Evolutionary conservation across 2,329 filamentous ascomycete genomes (phyloP), one percentile per base, ranked within the genome.

Genomic region (Colletotrichum lentis): DNA sequence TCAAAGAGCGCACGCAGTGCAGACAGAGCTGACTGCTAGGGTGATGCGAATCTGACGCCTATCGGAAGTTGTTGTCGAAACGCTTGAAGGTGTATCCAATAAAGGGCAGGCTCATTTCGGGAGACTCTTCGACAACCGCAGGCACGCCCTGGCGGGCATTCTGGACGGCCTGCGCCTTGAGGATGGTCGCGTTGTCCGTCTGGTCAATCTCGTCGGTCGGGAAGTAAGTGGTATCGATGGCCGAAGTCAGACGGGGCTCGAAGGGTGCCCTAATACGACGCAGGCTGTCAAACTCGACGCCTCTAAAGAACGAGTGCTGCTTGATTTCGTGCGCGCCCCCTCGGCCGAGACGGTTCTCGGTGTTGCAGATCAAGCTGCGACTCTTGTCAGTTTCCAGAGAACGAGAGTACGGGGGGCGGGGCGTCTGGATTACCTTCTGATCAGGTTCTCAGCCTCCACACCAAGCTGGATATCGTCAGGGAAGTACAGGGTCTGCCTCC

Each of bases 1-100:
- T 10, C 11, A 18, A n/a, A n/a, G 46, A 24, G 8, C 31, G 35
- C 46, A 18, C 7, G 20, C n/a, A 16, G 20, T 46, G 31, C 27
- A 22, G 55, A 46, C 27, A 22, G 55, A 46, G 57, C 22, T 27
- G n/a, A 27, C 43, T 37, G 46, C 54, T 54, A 65, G 47, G 31
- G 22, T 39, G 39, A 55, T 20, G 16, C n/a, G 43, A 5, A 22
- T 31, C 2, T 11, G 24, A 5, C n/a, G 27, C 62, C 62, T 46
- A 89, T 74, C 87, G 84, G 78, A 88, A 89, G 82, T 89, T 89
- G 80, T 88, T 89, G 79, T 90, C 88, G 74, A 99, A 99, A 70
- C 96, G 92, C 88, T 98, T 99, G 85, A 97, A 99, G 10, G 96
- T 97, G 80, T 97, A 97, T 43, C 93, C 93, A 74, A 97, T 96